phyloP scores from a whole-genome alignment of 2,329 filamentous ascomycete species.

The Colletotrichum musicola region DNA sequence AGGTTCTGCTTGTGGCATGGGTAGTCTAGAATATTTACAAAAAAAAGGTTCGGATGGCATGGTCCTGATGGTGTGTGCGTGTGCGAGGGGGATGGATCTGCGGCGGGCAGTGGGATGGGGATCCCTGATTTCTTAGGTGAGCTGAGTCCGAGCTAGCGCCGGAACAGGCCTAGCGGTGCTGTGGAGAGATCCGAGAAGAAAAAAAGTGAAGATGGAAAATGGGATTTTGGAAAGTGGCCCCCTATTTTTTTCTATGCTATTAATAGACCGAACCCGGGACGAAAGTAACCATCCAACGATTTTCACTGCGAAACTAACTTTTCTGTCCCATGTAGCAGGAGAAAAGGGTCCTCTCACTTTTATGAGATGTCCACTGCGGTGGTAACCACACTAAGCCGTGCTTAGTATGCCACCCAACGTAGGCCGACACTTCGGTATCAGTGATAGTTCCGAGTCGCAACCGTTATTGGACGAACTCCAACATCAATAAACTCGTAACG shows the following conservation, averaged over 20 bases:
- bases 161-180: conserved; percentile 13
- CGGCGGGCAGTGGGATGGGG: neutral
- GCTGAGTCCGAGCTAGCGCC: conserved; percentile 8
- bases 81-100: conserved; percentile 10
- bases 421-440: no score
- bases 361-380: no score
- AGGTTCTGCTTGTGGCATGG: conserved; percentile 1
- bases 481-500: neutral
- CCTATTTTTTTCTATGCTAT: conserved; percentile 15
- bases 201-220: conserved; percentile 8
- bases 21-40: no score
- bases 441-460: neutral
- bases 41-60: conserved; percentile 11
- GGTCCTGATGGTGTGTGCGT: neutral
- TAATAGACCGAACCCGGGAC: conserved; percentile 11
- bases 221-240: conserved; percentile 11
- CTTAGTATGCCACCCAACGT: no score
- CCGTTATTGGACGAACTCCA: neutral
- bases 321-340: neutral
- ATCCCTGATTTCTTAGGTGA: conserved; percentile 30
- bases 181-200: conserved; percentile 16
- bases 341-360: conserved; percentile 9
- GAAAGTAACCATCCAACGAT: neutral
- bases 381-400: no score
- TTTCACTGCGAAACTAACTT: conserved; percentile 14